Base-by-base conservation (phyloP, 2,329 filamentous ascomycete genomes). In the Fusarium phyllophilum region DNA sequence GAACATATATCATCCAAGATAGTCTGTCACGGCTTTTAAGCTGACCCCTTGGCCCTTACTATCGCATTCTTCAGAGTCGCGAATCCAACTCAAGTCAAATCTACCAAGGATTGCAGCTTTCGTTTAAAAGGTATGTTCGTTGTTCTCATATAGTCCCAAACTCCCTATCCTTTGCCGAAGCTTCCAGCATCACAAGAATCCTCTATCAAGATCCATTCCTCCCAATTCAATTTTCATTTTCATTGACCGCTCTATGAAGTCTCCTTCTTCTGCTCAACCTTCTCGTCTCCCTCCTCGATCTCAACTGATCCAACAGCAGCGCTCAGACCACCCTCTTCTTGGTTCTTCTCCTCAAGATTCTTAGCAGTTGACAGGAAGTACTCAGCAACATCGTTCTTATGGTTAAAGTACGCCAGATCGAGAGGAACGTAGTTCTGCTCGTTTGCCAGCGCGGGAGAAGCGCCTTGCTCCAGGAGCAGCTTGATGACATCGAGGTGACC, bases 401-500 rank as follows among this genome's bases (percentile, higher is more conserved):
- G 89, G 72, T 91, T 90, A 75, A 93, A 87, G 80, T 93, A 90
- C 22, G 93, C 93, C 75, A 94, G 85, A 77, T 94, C 94, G 5
- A 95, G 85, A 6, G 93, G 90, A 76, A 95, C 92, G 77, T 97
- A 94, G 34, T 97, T 95, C 54, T 93, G 93, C 79, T 92, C 90
- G 80, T 98, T 98, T 79, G 91, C 91, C 38, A 94, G 85, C 17
- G 91, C 91, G 9, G 95, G 91, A 66, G 94, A 92, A 3, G 95
- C 95, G 6, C 94, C 95, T 6, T 90, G 86, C 49, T 91, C 90
- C 5, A 97, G 86, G 18, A 99, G 87, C 2, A 91, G 84, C 84
- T 95, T 93, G 12, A 97, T 94, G 8, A 91, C 89, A 11, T 92
- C 89, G 7, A 98, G 85, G 78, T 98, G 95, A 4, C 95, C 95